A percentile compares a stretch with the other conserved stretches of the same genome.
phyloP scores from a whole-genome alignment of 495 filamentous ascomycete species.

The Aspergillus steynii region DNA sequence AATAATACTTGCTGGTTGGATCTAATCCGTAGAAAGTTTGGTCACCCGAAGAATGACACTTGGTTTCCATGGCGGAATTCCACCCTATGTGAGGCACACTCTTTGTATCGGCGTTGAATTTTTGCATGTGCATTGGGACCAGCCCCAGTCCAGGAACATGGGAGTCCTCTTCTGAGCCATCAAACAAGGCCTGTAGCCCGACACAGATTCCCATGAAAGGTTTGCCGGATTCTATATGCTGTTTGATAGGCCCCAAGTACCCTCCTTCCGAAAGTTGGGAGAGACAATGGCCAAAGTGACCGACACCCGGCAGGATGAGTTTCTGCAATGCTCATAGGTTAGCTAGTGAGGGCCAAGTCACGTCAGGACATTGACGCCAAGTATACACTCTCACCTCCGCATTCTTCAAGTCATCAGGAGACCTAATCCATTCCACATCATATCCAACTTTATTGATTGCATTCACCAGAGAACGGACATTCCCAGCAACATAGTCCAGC shows the following conservation, averaged over 20 bases:
- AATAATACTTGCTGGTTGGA: constrained; percentile 92
- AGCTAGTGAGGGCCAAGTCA: constrained; percentile 9
- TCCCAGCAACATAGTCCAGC: constrained; percentile 84
- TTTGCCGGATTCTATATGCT: constrained; percentile 82
- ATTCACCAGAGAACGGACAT: constrained; percentile 92
- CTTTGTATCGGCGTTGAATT: constrained; percentile 76
- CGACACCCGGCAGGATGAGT: constrained; percentile 93
- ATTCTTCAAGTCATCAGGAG: constrained; percentile 76
- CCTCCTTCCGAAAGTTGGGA: constrained; percentile 75
- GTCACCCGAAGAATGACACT: constrained; percentile 42
- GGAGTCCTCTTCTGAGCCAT: constrained; percentile 76
- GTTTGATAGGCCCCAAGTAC: constrained; percentile 74
- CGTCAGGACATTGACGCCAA: not conserved
- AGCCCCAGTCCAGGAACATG: constrained; percentile 70
- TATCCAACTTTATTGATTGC: constrained; percentile 95
- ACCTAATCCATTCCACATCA: constrained; percentile 86
- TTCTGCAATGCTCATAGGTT: constrained; percentile 49
- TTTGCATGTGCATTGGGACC: constrained; percentile 67
- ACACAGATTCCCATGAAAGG: constrained; percentile 99
- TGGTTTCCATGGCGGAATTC: constrained; percentile 76
- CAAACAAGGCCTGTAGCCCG: constrained; percentile 86
- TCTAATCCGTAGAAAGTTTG: constrained; percentile 71
- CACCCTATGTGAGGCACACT: constrained; percentile 97
- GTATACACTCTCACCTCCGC: constrained; percentile 66
- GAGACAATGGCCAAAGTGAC: constrained; percentile 96